A percentile compares a stretch with the other conserved stretches of the same genome.
Evolutionary conservation across 805 yeast species (phyloP).

Genomic region (Kurtzmaniella cleridarum): DNA sequence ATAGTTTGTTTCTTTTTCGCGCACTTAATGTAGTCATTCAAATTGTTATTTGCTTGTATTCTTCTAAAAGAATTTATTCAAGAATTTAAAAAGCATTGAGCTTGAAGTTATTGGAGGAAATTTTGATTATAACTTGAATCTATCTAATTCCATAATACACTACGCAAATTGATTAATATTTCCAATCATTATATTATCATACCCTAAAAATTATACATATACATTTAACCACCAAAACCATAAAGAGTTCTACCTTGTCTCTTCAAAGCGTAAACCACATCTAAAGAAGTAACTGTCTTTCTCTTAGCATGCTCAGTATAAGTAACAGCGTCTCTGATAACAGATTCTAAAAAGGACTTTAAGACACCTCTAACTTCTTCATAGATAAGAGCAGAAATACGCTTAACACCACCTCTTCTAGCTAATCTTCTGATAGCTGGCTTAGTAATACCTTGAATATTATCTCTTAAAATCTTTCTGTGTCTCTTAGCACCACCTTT

Average conservation of each 20-base stretch:
- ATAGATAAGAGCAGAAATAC: slow-evolving; percentile 97
- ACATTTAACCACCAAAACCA: slow-evolving; percentile 96
- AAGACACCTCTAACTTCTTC: slow-evolving; percentile 98
- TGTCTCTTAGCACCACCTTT: slow-evolving; percentile 99
- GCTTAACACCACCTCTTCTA: slow-evolving; percentile 99
- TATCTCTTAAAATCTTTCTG: slow-evolving; percentile 98
- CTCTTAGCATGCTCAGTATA: slow-evolving; percentile 99
- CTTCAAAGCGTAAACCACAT: slow-evolving; percentile 98
- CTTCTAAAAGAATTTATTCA: too few species aligned
- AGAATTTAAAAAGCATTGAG: too few species aligned
- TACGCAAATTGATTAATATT: too few species aligned
- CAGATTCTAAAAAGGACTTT: slow-evolving; percentile 92
- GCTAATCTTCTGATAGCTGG: slow-evolving; percentile 99
- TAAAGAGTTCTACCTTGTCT: slow-evolving; percentile 99
- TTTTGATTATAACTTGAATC: too few species aligned
- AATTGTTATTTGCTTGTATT: too few species aligned
- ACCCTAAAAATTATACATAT: slow-evolving; percentile 3
- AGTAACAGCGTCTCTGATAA: slow-evolving; percentile 98
- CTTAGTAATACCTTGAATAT: slow-evolving; percentile 99
- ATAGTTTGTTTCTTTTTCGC: too few species aligned
- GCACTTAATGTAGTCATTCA: too few species aligned
- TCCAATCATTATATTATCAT: too few species aligned
- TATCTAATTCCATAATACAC: too few species aligned
- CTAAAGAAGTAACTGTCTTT: slow-evolving; percentile 98
- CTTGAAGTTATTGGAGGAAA: too few species aligned